Base-by-base conservation (phyloP, 331 rosid genomes). In the Rhamnella rubrinervis region DNA sequence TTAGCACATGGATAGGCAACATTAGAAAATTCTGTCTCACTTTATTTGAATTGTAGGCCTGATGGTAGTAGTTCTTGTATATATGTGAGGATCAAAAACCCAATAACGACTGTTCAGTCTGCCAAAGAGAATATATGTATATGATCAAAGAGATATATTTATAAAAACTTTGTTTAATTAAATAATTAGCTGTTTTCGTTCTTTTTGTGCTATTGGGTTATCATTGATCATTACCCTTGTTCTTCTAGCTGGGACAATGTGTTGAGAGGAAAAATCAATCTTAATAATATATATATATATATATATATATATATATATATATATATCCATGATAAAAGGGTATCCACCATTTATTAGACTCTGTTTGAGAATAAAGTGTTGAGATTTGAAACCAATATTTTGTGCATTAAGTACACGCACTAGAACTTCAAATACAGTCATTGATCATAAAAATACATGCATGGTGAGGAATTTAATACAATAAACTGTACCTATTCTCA, bases 1-100 rank as follows among this genome's bases (percentile, higher is more conserved):
- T 68, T 40, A 46, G 64, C 73, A 68, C 65, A 57, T 68, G 73
- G 64, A 39, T 55, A 68, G 44, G 60, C 51, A 35, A 46, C 35
- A 47, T 37, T 37, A 63, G 62, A 49, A 70, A 63, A 46, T 31
- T 2, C 20, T 18, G 68, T 49, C 57, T 63, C 14, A 6, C 23
- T 35, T 76, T 66, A 44, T 56, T 26, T 18, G 62, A 38, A 16
- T 31, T 31, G 55, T 52, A 62, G 56, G 61, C 68, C 58, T 2
- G 13, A 8, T 60, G 51, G 49, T 61, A 38, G 44, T 25, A 28
- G 35, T 31, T 31, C 35, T 26, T 26, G 2, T 60, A 37, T 37
- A 6, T 50, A 4, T 44, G 17, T 16, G 13, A 12, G 20, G 55
- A 47, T 11, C 63, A 55, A 65, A 59, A 59, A 12, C 0, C 10